A percentile compares a stretch with the other conserved stretches of the same genome.
phyloP scores from a whole-genome alignment of 176 grass and related monocot species.

The Triticum urartu region DNA sequence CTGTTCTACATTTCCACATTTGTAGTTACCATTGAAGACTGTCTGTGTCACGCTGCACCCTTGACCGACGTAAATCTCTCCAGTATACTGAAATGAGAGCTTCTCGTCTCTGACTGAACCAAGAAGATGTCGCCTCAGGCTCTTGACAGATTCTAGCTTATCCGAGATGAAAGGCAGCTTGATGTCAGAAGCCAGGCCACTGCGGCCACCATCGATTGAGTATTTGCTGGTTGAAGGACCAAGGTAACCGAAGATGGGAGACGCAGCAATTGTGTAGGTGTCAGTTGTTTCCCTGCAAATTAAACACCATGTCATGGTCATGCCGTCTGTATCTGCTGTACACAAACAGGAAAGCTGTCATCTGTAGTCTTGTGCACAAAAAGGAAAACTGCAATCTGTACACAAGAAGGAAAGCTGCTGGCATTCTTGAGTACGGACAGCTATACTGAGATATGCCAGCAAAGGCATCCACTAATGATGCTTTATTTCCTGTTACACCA shows the following conservation, averaged over 20 bases:
- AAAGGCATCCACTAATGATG: background rate
- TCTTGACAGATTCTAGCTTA: constrained; percentile 48
- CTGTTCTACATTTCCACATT: background rate
- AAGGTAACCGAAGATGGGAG: constrained; percentile 79
- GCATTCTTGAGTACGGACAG: background rate
- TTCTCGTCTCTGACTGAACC: constrained; percentile 50
- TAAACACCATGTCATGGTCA: background rate
- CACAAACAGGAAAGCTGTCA: background rate
- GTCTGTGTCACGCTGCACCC: constrained; percentile 87
- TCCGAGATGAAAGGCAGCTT: constrained; percentile 68
- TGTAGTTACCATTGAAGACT: constrained; percentile 85
- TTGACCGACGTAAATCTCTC: constrained; percentile 57
- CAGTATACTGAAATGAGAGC: constrained; percentile 53
- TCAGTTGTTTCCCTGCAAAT: constrained; percentile 79
- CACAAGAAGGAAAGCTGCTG: background rate
- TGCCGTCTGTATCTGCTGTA: background rate
- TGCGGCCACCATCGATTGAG: constrained; percentile 48
- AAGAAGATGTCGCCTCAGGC: constrained; percentile 38
- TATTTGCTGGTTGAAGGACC: constrained; percentile 59
- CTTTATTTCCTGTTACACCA: background rate
- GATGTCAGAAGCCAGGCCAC: constrained; percentile 54
- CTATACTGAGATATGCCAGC: background rate
- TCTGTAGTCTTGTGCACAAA: too few relatives aligned
- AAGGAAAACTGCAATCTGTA: too few relatives aligned
- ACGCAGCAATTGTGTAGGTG: constrained; percentile 84